Evolutionary conservation across 345 rosid genomes (phyloP).

Genomic region (Brassica nigra): DNA sequence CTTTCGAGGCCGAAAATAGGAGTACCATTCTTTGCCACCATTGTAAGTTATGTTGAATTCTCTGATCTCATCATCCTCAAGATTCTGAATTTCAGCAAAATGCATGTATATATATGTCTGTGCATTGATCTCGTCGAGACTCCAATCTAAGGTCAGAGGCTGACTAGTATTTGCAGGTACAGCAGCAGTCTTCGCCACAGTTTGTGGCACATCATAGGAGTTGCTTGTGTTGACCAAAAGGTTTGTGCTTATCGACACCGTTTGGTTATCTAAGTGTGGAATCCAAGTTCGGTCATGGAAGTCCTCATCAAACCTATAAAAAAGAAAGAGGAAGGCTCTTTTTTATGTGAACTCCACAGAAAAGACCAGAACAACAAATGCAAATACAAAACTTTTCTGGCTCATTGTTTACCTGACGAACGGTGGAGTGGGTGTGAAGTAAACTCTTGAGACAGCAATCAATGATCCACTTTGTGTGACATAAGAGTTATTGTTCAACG

Average conservation of each 20-base stretch:
- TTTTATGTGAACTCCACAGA: background rate
- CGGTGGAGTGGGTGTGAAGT: constrained; percentile 1
- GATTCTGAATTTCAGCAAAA: constrained; percentile 47
- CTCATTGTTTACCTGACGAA: constrained; percentile 28
- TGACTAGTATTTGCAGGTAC: constrained; percentile 27
- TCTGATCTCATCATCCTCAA: constrained; percentile 27
- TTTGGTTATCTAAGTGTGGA: no score
- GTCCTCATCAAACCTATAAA: no score
- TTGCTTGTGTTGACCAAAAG: background rate
- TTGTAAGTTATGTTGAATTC: constrained; percentile 37
- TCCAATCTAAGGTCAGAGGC: background rate
- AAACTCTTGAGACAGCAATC: background rate
- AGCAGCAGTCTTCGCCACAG: constrained; percentile 38
- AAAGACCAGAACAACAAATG: background rate
- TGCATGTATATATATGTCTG: constrained; percentile 47
- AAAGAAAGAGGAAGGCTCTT: no score
- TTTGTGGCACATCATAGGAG: constrained; percentile 30
- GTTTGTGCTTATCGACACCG: constrained; percentile 1
- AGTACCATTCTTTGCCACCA: constrained; percentile 12
- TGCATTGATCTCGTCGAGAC: background rate
- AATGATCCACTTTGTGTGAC: constrained; percentile 35
- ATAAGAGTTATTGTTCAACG: constrained; percentile 10
- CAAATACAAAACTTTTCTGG: background rate
- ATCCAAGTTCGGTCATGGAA: no score
- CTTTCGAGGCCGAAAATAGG: constrained; percentile 13